phyloP scores from a whole-genome alignment of 768 basidiomycete genomes.

The Arthromyces matolae region DNA sequence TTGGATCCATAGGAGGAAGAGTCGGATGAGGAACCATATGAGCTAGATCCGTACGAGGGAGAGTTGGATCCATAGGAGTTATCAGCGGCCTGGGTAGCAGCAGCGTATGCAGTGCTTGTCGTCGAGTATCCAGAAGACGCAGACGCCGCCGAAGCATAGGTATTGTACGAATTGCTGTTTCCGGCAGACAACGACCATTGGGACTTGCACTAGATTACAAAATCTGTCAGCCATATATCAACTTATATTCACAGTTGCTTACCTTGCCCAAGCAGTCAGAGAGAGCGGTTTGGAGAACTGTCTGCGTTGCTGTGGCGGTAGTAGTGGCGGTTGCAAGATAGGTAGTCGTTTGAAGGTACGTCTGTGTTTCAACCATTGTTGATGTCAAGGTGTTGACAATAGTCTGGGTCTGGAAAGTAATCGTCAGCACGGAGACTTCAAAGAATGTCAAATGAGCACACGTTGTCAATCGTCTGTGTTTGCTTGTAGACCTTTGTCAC shows the following conservation, averaged over 20 bases:
- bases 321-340: conserved; percentile 43
- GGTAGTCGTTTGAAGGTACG: conserved; percentile 48
- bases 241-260: conserved; percentile 11
- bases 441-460: conserved; percentile 15
- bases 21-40: conserved; percentile 25
- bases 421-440: background rate
- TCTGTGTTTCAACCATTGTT: conserved; percentile 46
- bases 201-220: conserved; percentile 49
- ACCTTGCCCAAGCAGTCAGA: conserved; percentile 51
- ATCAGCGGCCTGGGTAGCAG: conserved; percentile 18
- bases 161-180: conserved; percentile 48
- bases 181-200: conserved; percentile 48
- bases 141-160: conserved; percentile 32
- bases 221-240: too few relatives aligned
- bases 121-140: background rate
- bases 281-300: conserved; percentile 47
- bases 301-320: conserved; percentile 43
- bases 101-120: conserved; percentile 12
- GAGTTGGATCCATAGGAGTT: conserved; percentile 14
- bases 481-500: conserved; percentile 49
- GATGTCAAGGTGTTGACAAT: conserved; percentile 53
- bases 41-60: conserved; percentile 15
- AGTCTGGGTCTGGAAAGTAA: conserved; percentile 48
- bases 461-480: conserved; percentile 56
- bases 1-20: conserved; percentile 17